Base-by-base conservation (phyloP, 2,329 filamentous ascomycete species). In the Acrodontium crateriforme region DNA sequence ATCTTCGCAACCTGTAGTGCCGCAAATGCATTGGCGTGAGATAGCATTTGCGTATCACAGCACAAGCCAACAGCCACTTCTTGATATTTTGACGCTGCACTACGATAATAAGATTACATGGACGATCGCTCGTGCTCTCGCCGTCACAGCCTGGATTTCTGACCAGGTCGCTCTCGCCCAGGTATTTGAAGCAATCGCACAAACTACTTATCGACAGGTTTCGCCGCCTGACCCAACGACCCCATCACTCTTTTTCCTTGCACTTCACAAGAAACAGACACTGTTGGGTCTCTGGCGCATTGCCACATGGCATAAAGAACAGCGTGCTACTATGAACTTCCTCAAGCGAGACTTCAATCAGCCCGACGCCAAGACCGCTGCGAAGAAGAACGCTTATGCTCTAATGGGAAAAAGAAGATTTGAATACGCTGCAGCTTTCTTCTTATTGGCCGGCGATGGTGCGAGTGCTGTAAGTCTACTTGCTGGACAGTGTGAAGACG, bases 341-440 rank as follows among this genome's bases (percentile, higher is more conserved):
- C 62, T 98, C 13, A 69, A 77, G n/a, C 91, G 94, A 46, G 84
- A 95, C 51, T 98, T 98, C 52, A 66, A 72, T 3, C 80, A 93
- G 36, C 67, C 75, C 1, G 78, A 81, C 41, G 95, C 89, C 81
- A 79, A 71, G 50, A 92, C 80, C 2, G 74, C 82, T 4, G 89
- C 89, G 0, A 60, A 92, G 34, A 98, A 98, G 56, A 98, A 98
- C 51, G 89, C 89, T 0, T 98, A 94, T 55, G 87, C 89, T 3
- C 57, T 98, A 30, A 75, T 98, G 49, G 89, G 87, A 39, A 91
- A 84, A 55, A 71, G 83, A 24, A 69, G 89, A 27, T 94, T 94
- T 51, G 83, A 82, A 55, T 98, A 98, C 47, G 85, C 89, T 3
- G 89, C 87, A 1, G 80, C 89, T 0, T 98, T 95, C 58, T 98